phyloP scores from a whole-genome alignment of 306 rosid genomes.

The Trichosanthes cucumerina region DNA sequence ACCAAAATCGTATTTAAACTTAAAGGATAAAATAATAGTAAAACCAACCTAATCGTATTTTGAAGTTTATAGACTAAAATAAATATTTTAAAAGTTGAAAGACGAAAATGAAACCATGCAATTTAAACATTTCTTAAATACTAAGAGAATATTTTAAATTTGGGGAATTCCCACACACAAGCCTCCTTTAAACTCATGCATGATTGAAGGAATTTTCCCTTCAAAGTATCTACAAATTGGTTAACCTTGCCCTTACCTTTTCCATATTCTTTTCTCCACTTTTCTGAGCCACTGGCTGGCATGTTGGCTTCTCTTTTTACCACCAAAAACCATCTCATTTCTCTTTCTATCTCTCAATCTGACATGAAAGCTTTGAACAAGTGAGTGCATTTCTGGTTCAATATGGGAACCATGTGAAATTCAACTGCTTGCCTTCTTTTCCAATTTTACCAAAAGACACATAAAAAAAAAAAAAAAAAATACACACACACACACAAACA shows the following conservation, averaged over 20 bases:
- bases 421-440: not conserved
- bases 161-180: not conserved
- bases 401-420: not conserved
- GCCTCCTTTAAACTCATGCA: constrained; percentile 29
- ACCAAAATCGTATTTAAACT: no score
- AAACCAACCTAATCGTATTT: no score
- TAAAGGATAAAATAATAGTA: not conserved
- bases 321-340: not conserved
- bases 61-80: no score
- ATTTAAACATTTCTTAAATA: not conserved
- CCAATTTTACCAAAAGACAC: not conserved
- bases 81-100: no score
- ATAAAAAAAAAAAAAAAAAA: not conserved
- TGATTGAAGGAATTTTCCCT: constrained; percentile 63
- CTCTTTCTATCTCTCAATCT: not conserved
- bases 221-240: constrained; percentile 40
- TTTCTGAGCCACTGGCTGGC: constrained; percentile 39
- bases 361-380: not conserved
- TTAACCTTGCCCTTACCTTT: constrained; percentile 25
- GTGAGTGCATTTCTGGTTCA: not conserved
- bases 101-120: not conserved
- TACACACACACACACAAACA: constrained; percentile 11
- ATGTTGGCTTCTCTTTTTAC: constrained; percentile 32
- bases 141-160: not conserved
- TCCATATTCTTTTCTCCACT: constrained; percentile 38